Evolutionary conservation across 805 yeast species (phyloP).

Genomic region (Saturnispora quitensis): DNA sequence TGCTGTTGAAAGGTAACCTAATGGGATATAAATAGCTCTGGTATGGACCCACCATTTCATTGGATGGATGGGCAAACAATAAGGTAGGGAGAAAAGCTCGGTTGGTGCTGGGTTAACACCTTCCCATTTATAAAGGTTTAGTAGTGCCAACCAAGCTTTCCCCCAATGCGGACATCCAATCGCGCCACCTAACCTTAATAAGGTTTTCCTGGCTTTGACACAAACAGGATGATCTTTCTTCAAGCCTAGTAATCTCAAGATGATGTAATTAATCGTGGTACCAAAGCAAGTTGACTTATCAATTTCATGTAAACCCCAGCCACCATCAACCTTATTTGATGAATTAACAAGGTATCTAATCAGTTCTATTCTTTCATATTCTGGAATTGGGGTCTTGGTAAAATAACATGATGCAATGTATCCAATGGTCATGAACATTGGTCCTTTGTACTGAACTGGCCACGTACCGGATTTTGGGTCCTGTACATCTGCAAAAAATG

Average conservation of each 20-base stretch:
- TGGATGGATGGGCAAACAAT: slow-evolving; percentile 76
- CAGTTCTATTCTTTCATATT: slow-evolving; percentile 56
- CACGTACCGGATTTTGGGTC: slow-evolving; percentile 72
- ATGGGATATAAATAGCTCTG: slow-evolving; percentile 78
- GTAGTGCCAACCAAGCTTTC: slow-evolving; percentile 75
- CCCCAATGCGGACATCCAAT: slow-evolving; percentile 95
- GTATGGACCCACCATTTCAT: slow-evolving; percentile 99
- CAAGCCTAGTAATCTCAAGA: slow-evolving; percentile 73
- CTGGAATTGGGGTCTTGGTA: slow-evolving; percentile 59
- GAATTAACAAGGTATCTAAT: slow-evolving; percentile 82
- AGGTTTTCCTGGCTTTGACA: slow-evolving; percentile 60
- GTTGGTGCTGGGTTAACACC: slow-evolving; percentile 99
- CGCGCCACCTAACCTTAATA: slow-evolving; percentile 80
- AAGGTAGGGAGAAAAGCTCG: slow-evolving; percentile 85
- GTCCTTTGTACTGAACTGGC: slow-evolving; percentile 93
- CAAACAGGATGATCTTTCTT: slow-evolving; percentile 68
- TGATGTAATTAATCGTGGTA: slow-evolving; percentile 77
- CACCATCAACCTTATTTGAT: slow-evolving; percentile 98
- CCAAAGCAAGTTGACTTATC: slow-evolving; percentile 96
- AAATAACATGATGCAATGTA: slow-evolving; percentile 68
- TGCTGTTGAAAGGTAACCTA: slow-evolving; percentile 68
- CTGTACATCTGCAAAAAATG: slow-evolving; percentile 61
- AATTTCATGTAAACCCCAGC: slow-evolving; percentile 93
- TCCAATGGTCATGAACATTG: slow-evolving; percentile 95
- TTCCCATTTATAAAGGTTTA: slow-evolving; percentile 84